phyloP scores from a whole-genome alignment of 2,329 filamentous ascomycete species.

The Stachybotrys chlorohalonatus region DNA sequence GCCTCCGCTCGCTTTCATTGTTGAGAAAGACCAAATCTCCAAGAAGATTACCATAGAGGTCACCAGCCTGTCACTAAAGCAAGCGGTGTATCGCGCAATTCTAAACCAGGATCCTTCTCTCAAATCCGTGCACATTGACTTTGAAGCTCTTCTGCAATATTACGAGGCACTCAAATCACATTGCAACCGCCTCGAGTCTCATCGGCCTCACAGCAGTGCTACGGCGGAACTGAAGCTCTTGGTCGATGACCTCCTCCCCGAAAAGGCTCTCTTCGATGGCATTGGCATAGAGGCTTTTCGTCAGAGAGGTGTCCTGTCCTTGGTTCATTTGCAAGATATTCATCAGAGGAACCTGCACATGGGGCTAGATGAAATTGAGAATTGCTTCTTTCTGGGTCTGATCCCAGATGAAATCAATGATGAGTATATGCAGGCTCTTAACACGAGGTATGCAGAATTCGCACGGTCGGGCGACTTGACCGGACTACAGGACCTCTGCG shows the following conservation, averaged over 20 bases:
- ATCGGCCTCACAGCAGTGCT: conserved; percentile 4
- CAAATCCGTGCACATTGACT: conserved; percentile 8
- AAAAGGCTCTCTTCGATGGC: conserved; percentile 16
- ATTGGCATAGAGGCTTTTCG: conserved; percentile 12
- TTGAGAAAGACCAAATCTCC: conserved; percentile 14
- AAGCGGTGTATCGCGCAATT: conserved; percentile 27
- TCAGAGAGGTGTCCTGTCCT: conserved; percentile 7
- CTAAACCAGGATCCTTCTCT: conserved; percentile 1
- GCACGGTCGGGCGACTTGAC: conserved; percentile 14
- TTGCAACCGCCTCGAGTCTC: conserved; percentile 4
- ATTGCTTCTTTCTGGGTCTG: conserved; percentile 15
- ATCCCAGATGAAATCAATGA: conserved; percentile 8
- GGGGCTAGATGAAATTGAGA: conserved; percentile 16
- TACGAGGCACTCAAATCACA: conserved; percentile 14
- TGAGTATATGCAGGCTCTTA: conserved; percentile 10
- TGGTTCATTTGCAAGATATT: conserved; percentile 17
- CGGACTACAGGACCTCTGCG: conserved; percentile 14
- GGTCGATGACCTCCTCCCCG: conserved; percentile 14
- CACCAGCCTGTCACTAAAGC: conserved; percentile 27
- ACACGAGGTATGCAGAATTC: conserved; percentile 10
- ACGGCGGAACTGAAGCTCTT: conserved; percentile 16
- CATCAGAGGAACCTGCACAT: conserved; percentile 13
- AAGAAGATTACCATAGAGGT: conserved; percentile 13
- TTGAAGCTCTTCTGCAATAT: conserved; percentile 12
- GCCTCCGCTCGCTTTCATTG: conserved; percentile 13